Evolutionary conservation across 1,284 basidiomycete genomes (phyloP).

Genomic region (Boletellus dicymbophilus): DNA sequence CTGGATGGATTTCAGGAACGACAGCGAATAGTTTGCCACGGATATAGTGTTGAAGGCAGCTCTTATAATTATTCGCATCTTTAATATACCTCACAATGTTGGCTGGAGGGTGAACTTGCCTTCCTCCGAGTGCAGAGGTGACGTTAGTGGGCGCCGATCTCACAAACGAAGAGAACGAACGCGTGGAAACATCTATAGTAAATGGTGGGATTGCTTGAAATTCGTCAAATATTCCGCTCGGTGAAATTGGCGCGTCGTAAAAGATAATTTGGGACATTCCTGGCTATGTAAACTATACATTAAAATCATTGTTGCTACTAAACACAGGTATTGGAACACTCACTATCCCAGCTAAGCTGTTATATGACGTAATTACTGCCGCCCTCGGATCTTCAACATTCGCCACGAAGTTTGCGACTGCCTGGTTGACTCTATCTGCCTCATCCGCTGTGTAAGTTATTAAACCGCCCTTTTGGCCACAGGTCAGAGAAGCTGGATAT

Average conservation of each 20-base stretch:
- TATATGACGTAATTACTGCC: conserved; percentile 50
- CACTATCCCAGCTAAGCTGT: conserved; percentile 30
- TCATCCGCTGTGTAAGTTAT: conserved; percentile 40
- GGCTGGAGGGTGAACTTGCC: neutral
- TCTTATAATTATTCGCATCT: neutral
- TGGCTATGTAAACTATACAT: conserved; percentile 26
- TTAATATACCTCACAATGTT: neutral
- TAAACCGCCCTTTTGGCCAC: conserved; percentile 48
- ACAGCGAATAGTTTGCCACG: conserved; percentile 1
- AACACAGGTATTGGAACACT: neutral
- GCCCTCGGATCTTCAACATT: conserved; percentile 61
- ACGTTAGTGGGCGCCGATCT: neutral
- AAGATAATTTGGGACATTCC: conserved; percentile 43
- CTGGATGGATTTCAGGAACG: conserved; percentile 11
- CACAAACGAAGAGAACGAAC: conserved; percentile 35
- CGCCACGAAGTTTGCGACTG: conserved; percentile 50
- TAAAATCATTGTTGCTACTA: neutral
- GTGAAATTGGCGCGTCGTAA: conserved; percentile 53
- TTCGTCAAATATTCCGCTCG: conserved; percentile 50
- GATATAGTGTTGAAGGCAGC: conserved; percentile 19
- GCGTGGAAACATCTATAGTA: conserved; percentile 32
- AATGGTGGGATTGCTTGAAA: conserved; percentile 36
- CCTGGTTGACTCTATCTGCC: conserved; percentile 25
- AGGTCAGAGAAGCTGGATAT: neutral
- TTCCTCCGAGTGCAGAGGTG: neutral